A percentile compares a stretch with the other conserved stretches of the same genome.
These are phyloP conservation scores for Lanmaoa rubissima DNA, from an alignment of 768 basidiomycete species.

Conservation along the genomic window DNA sequence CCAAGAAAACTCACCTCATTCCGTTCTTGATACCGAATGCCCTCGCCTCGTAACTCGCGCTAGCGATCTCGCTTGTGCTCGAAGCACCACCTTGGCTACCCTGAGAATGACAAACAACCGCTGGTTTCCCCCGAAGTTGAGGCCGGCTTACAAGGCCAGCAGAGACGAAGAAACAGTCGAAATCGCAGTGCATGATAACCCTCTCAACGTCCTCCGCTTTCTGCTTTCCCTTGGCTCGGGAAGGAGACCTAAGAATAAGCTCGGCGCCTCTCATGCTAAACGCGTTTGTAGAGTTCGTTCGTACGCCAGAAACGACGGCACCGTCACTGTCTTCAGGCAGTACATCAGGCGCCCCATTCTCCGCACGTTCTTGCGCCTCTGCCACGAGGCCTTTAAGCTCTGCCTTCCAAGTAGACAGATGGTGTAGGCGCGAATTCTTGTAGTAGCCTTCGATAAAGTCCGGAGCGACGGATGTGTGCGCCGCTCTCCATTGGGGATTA, in stretches of 20 bases:
- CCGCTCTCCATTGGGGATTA: constrained; percentile 79
- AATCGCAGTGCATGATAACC: constrained; percentile 90
- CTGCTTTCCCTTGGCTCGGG: constrained; percentile 50
- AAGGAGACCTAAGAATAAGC: constrained; percentile 48
- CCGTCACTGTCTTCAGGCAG: not conserved
- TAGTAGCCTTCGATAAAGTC: constrained; percentile 86
- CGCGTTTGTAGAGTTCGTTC: constrained; percentile 12
- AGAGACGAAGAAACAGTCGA: constrained; percentile 96
- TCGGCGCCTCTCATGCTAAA: constrained; percentile 56
- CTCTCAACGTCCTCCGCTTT: constrained; percentile 48
- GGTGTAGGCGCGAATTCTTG: constrained; percentile 88
- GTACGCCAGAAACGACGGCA: not conserved
- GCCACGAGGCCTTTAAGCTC: constrained; percentile 80
- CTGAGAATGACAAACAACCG: constrained; percentile 95
- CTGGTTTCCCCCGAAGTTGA: constrained; percentile 81
- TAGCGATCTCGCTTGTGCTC: constrained; percentile 94
- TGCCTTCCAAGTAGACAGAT: constrained; percentile 88
- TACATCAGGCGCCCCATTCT: constrained; percentile 33
- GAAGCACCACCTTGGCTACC: constrained; percentile 65
- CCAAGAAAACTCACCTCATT: too few relatives aligned
- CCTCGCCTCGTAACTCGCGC: constrained; percentile 21
- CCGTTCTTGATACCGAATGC: too few relatives aligned
- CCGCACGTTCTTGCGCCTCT: constrained; percentile 73
- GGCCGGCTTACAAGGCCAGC: constrained; percentile 82
- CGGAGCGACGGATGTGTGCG: constrained; percentile 82